Conservation (phyloP, 176 grass and related monocot species). For the Oropetium thomaeum region DNA sequence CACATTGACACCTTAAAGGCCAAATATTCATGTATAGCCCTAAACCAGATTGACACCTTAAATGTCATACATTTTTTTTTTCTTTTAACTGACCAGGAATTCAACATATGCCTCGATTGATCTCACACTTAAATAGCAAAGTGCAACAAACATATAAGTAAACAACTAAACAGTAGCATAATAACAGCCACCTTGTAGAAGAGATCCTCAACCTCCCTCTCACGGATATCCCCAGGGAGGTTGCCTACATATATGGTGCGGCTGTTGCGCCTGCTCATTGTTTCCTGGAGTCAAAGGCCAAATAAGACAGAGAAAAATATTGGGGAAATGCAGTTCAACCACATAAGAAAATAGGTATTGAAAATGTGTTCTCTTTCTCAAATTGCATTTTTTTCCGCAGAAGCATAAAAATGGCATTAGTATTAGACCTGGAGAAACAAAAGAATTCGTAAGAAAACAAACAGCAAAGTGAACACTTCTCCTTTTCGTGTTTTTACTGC, state of each 20-base stretch:
- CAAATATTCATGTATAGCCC: not conserved
- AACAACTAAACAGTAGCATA: not conserved
- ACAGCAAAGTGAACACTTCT: not conserved
- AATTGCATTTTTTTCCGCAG: too few species aligned
- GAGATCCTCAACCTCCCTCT: conserved; percentile 95
- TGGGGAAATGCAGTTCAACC: not conserved
- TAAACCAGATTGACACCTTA: not conserved
- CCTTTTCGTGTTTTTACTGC: not conserved
- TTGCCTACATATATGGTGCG: conserved; percentile 90
- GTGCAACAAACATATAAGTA: not conserved
- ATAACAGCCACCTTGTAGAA: conserved; percentile 70
- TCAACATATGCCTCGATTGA: not conserved
- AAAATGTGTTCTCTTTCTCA: not conserved
- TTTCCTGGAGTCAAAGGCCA: conserved; percentile 33
- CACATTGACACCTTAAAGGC: not conserved
- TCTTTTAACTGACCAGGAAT: not conserved
- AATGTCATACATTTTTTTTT: not conserved
- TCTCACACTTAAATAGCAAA: not conserved
- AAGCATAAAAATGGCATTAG: not conserved
- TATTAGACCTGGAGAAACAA: not conserved
- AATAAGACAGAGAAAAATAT: not conserved
- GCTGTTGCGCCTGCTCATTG: conserved; percentile 71
- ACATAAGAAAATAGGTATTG: not conserved
- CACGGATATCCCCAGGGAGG: conserved; percentile 90
- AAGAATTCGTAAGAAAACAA: not conserved